Conservation (phyloP, 352 stramenopile species). For the Globisporangium irregulare region DNA sequence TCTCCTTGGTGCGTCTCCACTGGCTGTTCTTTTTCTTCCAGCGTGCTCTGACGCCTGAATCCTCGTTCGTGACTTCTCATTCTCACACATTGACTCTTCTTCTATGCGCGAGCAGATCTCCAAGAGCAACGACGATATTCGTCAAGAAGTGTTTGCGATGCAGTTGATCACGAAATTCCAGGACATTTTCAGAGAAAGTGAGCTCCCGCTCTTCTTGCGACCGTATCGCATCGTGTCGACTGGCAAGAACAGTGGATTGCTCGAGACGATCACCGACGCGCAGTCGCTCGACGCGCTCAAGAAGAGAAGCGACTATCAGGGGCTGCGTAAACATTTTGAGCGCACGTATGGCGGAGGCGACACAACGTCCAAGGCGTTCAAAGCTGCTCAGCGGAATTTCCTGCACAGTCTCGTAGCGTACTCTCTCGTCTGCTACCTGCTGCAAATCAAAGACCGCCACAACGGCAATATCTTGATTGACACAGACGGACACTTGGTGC, state of each 20-base stretch:
- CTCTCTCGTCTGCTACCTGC: slow-evolving; percentile 80
- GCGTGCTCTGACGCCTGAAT: not conserved
- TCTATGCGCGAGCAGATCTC: slow-evolving; percentile 65
- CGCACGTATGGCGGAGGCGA: slow-evolving; percentile 75
- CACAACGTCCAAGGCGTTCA: slow-evolving; percentile 34
- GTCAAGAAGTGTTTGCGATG: slow-evolving; percentile 96
- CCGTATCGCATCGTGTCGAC: slow-evolving; percentile 95
- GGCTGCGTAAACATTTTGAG: slow-evolving; percentile 90
- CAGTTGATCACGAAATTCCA: slow-evolving; percentile 94
- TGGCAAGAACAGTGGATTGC: slow-evolving; percentile 87
- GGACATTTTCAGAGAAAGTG: slow-evolving; percentile 89
- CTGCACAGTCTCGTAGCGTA: slow-evolving; percentile 69
- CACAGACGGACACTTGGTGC: slow-evolving; percentile 85
- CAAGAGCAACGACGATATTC: slow-evolving; percentile 96
- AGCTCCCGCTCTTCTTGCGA: slow-evolving; percentile 91
- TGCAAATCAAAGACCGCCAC: slow-evolving; percentile 94
- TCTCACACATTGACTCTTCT: not conserved
- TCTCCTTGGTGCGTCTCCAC: slow-evolving; percentile 63
- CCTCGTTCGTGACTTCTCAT: not conserved
- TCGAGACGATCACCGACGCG: slow-evolving; percentile 94
- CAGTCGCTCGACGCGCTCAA: slow-evolving; percentile 96
- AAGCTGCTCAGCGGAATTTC: slow-evolving; percentile 56
- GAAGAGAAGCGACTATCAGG: slow-evolving; percentile 82
- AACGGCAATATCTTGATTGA: slow-evolving; percentile 97
- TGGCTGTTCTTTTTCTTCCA: not conserved